Evolutionary conservation across 2,329 filamentous ascomycete genomes (phyloP).

Genomic region (Clonostachys sp.): DNA sequence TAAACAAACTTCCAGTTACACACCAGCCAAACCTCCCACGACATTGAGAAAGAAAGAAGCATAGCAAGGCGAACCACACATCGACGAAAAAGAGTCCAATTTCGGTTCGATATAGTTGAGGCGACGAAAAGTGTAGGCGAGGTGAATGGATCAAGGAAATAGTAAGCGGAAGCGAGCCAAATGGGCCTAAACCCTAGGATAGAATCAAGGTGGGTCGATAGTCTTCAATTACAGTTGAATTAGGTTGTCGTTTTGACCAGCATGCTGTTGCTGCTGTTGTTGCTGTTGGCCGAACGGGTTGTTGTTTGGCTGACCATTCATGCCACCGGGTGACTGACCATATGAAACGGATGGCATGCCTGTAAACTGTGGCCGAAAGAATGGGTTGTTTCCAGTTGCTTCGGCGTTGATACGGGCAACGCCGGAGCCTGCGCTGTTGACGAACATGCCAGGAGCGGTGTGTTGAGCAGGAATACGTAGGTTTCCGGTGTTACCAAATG

Average conservation of each 20-base stretch:
- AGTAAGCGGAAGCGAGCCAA: background rate
- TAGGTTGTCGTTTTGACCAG: slow-evolving; percentile 46
- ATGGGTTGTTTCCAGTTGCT: slow-evolving; percentile 84
- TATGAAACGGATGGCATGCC: slow-evolving; percentile 64
- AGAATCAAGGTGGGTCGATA: background rate
- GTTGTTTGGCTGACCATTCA: slow-evolving; percentile 45
- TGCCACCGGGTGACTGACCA: slow-evolving; percentile 42
- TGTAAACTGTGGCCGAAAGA: slow-evolving; percentile 78
- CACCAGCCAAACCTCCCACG: too few species aligned
- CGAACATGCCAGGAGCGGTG: slow-evolving; percentile 90
- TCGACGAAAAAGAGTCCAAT: too few species aligned
- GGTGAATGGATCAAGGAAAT: background rate
- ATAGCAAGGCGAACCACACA: too few species aligned
- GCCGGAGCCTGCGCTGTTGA: slow-evolving; percentile 90
- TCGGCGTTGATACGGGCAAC: slow-evolving; percentile 63
- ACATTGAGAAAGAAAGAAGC: too few species aligned
- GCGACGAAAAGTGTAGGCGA: background rate
- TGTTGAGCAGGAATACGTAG: slow-evolving; percentile 94
- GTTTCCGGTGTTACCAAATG: slow-evolving; percentile 95
- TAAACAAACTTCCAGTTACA: too few species aligned
- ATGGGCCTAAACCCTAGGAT: background rate
- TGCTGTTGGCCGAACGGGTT: slow-evolving; percentile 55
- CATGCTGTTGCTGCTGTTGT: slow-evolving; percentile 29
- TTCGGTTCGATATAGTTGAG: background rate
- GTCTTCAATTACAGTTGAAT: slow-evolving; percentile 51